Percentiles rank a stretch among this genome's conserved stretches.
Evolutionary conservation across 2,329 filamentous ascomycete species (phyloP).

Genomic region (Pleurostoma richardsiae): DNA sequence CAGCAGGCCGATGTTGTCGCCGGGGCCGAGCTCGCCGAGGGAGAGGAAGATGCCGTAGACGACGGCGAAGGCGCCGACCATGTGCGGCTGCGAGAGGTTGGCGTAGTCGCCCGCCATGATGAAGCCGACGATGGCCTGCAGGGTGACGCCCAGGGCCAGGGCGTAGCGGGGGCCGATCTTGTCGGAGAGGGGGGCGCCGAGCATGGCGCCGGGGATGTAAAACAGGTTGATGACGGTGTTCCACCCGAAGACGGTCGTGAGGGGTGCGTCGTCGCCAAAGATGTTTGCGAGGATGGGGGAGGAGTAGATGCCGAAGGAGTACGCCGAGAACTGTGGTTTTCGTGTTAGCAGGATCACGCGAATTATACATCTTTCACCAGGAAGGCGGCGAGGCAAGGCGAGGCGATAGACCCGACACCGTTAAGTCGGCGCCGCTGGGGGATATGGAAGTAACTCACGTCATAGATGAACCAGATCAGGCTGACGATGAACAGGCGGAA

Average conservation of each 20-base stretch:
- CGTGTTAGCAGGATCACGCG: too few species aligned
- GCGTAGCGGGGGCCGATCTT: slow-evolving; percentile 73
- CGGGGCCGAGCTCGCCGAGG: slow-evolving; percentile 77
- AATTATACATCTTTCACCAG: too few species aligned
- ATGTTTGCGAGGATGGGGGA: slow-evolving; percentile 66
- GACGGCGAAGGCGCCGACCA: slow-evolving; percentile 72
- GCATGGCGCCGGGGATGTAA: slow-evolving; percentile 76
- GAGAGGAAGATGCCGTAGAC: slow-evolving; percentile 76
- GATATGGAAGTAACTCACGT: slow-evolving; percentile 36
- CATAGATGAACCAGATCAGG: slow-evolving; percentile 81
- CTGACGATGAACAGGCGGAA: slow-evolving; percentile 65
- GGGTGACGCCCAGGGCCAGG: slow-evolving; percentile 62
- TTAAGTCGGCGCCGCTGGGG: not conserved
- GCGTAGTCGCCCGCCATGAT: slow-evolving; percentile 80
- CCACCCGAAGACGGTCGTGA: slow-evolving; percentile 80
- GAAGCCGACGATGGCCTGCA: slow-evolving; percentile 77
- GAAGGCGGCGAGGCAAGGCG: too few species aligned
- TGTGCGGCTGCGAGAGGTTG: slow-evolving; percentile 58
- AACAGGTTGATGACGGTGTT: slow-evolving; percentile 85
- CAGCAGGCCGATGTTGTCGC: slow-evolving; percentile 85
- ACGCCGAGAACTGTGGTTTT: slow-evolving; percentile 57
- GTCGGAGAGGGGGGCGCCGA: slow-evolving; percentile 74
- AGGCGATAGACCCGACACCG: too few species aligned
- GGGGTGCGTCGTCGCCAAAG: slow-evolving; percentile 49
- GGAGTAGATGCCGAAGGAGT: slow-evolving; percentile 83